These are phyloP conservation scores for Aspergillus piperis DNA, from an alignment of 2,329 filamentous ascomycete genomes.

Conservation along the genomic window DNA sequence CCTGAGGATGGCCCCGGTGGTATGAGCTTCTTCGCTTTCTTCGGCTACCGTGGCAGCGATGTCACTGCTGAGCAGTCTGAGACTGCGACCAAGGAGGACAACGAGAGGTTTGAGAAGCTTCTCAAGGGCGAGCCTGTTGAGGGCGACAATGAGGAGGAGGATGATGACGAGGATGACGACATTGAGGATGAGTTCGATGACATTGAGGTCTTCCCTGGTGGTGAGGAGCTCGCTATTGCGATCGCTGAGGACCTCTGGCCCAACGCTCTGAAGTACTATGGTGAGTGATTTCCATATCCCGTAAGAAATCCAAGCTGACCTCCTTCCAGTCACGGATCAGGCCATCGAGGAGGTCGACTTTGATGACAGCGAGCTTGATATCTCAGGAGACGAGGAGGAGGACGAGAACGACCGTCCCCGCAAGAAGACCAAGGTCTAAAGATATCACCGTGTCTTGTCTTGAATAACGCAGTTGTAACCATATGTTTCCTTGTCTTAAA, in stretches of 20 bases:
- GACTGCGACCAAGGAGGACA: constrained; percentile 61
- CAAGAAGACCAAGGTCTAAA: constrained; percentile 45
- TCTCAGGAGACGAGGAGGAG: constrained; percentile 52
- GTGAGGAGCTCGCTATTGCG: constrained; percentile 76
- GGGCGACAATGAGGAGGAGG: constrained; percentile 45
- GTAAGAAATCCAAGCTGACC: constrained; percentile 29
- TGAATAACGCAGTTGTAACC: constrained; percentile 19
- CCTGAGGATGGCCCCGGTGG: constrained; percentile 56
- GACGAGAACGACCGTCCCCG: constrained; percentile 53
- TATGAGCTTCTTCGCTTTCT: constrained; percentile 85
- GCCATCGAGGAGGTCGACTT: constrained; percentile 70
- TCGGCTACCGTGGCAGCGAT: constrained; percentile 72
- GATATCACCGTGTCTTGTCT: constrained; percentile 10
- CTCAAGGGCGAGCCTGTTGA: constrained; percentile 55
- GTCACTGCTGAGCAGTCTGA: constrained; percentile 72
- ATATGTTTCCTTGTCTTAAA: constrained; percentile 48
- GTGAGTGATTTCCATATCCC: constrained; percentile 56
- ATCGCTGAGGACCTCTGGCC: constrained; percentile 89
- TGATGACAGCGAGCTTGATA: constrained; percentile 64
- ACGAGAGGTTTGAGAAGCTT: constrained; percentile 56
- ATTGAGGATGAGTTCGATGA: constrained; percentile 67
- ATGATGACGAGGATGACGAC: constrained; percentile 55
- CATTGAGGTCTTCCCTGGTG: constrained; percentile 83
- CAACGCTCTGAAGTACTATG: constrained; percentile 85
- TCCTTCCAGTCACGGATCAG: constrained; percentile 56